Percentiles rank a stretch among this genome's conserved stretches.
phyloP scores from a whole-genome alignment of 2,329 filamentous ascomycete genomes.

The Arthrobotrys conoides region DNA sequence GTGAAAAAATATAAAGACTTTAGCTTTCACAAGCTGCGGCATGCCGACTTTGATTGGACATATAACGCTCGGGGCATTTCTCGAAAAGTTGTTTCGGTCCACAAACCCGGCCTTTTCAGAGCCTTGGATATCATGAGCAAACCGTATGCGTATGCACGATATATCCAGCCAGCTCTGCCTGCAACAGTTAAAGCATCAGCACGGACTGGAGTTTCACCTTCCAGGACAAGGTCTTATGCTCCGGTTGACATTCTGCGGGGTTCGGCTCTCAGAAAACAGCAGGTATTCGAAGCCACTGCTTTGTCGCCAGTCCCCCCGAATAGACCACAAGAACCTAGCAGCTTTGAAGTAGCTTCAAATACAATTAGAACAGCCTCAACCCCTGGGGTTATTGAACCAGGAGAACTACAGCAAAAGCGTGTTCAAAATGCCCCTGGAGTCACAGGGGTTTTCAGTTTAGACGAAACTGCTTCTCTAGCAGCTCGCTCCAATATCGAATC shows the following conservation, averaged over 20 bases:
- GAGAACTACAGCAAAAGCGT: background rate
- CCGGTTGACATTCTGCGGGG: background rate
- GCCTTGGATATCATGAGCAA: constrained; percentile 39
- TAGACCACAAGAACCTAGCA: background rate
- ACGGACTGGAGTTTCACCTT: background rate
- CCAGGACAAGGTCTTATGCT: no score
- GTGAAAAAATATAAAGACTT: background rate
- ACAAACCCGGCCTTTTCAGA: constrained; percentile 24
- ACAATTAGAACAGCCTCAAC: background rate
- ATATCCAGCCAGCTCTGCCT: background rate
- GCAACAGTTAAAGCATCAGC: background rate
- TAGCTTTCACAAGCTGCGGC: background rate
- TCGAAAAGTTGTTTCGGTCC: background rate
- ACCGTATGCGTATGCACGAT: background rate
- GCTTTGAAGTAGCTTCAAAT: background rate
- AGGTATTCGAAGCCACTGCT: background rate
- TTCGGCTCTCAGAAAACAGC: background rate
- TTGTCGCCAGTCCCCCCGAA: no score
- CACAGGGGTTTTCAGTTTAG: background rate
- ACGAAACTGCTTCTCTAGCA: background rate
- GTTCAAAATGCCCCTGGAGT: background rate
- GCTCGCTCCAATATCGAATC: background rate
- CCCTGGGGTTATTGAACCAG: background rate
- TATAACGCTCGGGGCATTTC: background rate
- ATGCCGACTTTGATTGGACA: constrained; percentile 17